phyloP scores from a whole-genome alignment of 1,284 basidiomycete genomes.

The Melampsora larici-populina region DNA sequence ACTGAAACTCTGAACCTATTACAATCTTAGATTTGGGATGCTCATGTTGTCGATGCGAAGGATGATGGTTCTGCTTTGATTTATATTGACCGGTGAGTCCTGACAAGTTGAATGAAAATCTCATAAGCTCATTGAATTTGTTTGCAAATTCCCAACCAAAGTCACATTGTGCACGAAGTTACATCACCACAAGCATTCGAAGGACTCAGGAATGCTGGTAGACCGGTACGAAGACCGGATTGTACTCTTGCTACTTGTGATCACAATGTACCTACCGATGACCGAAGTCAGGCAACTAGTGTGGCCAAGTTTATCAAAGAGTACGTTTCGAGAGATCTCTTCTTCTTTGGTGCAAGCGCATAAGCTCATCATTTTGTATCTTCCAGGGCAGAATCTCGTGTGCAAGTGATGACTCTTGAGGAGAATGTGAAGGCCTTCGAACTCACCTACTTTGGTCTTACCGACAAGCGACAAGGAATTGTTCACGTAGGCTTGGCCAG shows the following conservation, averaged over 20 bases:
- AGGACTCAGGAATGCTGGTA: constrained; percentile 75
- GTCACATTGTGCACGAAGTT: constrained; percentile 92
- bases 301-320: constrained; percentile 42
- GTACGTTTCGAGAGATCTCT: constrained; percentile 2
- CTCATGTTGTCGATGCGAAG: constrained; percentile 21
- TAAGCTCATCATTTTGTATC: background rate
- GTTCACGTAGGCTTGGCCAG: constrained; percentile 30
- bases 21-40: constrained; percentile 39
- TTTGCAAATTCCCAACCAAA: constrained; percentile 52
- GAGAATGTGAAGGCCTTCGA: constrained; percentile 95
- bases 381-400: constrained; percentile 71
- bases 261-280: constrained; percentile 73
- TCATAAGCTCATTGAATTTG: background rate
- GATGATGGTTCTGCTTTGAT: constrained; percentile 71
- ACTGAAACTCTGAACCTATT: background rate
- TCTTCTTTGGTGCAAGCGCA: background rate
- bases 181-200: constrained; percentile 96
- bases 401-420: constrained; percentile 85
- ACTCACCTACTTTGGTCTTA: constrained; percentile 90
- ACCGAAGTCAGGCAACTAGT: constrained; percentile 37
- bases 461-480: constrained; percentile 78
- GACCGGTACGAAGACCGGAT: constrained; percentile 81
- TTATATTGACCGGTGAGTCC: constrained; percentile 77
- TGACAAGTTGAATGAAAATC: background rate
- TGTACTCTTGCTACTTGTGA: constrained; percentile 93